Conservation (phyloP, 768 basidiomycete genomes). For the Gymnopilus junonius region DNA sequence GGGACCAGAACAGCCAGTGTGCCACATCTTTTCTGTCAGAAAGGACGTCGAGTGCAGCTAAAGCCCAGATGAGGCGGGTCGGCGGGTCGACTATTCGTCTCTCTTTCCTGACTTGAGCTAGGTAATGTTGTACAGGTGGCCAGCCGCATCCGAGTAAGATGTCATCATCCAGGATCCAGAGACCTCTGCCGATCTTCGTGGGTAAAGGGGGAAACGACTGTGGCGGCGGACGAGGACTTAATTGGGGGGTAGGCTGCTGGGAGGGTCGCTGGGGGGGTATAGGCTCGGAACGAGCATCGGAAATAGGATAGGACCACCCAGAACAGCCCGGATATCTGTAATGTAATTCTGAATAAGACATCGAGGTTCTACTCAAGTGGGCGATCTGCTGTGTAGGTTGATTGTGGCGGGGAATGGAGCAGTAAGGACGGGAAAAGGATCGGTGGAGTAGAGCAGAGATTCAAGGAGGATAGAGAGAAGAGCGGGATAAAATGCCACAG, state of each 20-base stretch:
- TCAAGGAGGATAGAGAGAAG: neutral
- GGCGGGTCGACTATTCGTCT: slow-evolving; percentile 43
- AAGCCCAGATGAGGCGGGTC: slow-evolving; percentile 52
- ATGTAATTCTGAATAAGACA: slow-evolving; percentile 11
- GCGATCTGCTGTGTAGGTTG: slow-evolving; percentile 15
- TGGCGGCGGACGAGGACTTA: slow-evolving; percentile 26
- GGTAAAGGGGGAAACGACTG: slow-evolving; percentile 21
- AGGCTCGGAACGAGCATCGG: slow-evolving; percentile 25
- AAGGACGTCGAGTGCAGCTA: slow-evolving; percentile 65
- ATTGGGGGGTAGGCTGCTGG: slow-evolving; percentile 2
- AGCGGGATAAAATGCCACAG: slow-evolving; percentile 11
- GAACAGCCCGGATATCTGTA: slow-evolving; percentile 15
- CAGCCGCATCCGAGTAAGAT: slow-evolving; percentile 49
- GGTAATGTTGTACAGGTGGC: slow-evolving; percentile 53
- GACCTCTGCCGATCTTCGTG: slow-evolving; percentile 39
- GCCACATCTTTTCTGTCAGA: slow-evolving; percentile 56
- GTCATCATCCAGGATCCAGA: slow-evolving; percentile 42
- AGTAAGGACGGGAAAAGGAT: slow-evolving; percentile 12
- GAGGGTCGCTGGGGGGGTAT: slow-evolving; percentile 2
- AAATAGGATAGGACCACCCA: slow-evolving; percentile 21
- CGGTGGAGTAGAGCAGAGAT: slow-evolving; percentile 2
- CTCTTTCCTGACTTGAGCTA: slow-evolving; percentile 43
- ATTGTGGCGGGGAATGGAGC: slow-evolving; percentile 7
- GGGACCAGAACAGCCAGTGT: slow-evolving; percentile 69
- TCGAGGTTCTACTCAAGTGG: slow-evolving; percentile 1